Evolutionary conservation across 2,329 filamentous ascomycete genomes (phyloP).

Genomic region (Nannizziopsis arthrosporioides): DNA sequence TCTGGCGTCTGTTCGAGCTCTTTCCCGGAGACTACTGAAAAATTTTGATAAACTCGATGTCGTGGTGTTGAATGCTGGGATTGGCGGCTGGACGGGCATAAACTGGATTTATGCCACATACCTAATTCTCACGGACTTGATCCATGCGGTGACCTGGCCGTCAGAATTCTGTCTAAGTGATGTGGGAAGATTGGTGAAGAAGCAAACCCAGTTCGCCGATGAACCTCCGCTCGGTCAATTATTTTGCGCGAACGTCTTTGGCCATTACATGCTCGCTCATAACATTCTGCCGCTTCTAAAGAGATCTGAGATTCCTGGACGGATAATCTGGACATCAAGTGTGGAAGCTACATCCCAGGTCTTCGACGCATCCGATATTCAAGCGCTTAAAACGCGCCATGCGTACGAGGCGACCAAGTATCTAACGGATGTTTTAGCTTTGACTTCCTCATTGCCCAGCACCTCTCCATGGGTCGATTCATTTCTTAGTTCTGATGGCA

Average conservation of each 20-base stretch:
- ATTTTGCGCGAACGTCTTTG: slow-evolving; percentile 88
- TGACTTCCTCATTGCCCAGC: slow-evolving; percentile 59
- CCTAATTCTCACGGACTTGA: slow-evolving; percentile 48
- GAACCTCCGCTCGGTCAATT: slow-evolving; percentile 62
- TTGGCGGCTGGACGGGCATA: slow-evolving; percentile 74
- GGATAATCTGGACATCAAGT: slow-evolving; percentile 79
- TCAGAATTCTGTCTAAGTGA: slow-evolving; percentile 55
- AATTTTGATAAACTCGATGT: slow-evolving; percentile 60
- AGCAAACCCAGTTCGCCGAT: slow-evolving; percentile 37
- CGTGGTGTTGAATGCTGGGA: slow-evolving; percentile 75
- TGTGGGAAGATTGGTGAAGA: slow-evolving; percentile 43
- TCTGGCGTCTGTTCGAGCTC: slow-evolving; percentile 43
- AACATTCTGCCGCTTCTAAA: slow-evolving; percentile 62
- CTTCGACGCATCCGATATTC: slow-evolving; percentile 60
- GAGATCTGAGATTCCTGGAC: slow-evolving; percentile 38
- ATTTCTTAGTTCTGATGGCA: slow-evolving; percentile 42
- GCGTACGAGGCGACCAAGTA: slow-evolving; percentile 85
- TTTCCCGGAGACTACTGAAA: slow-evolving; percentile 40
- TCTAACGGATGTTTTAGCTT: slow-evolving; percentile 68
- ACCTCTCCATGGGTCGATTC: slow-evolving; percentile 45
- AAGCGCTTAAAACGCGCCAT: slow-evolving; percentile 50
- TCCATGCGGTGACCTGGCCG: slow-evolving; percentile 64
- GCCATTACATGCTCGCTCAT: slow-evolving; percentile 82
- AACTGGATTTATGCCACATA: slow-evolving; percentile 53
- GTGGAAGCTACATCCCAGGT: slow-evolving; percentile 53